Evolutionary conservation across 768 basidiomycete genomes (phyloP), one percentile per base, ranked within the genome.

Genomic region (Russula sp.): DNA sequence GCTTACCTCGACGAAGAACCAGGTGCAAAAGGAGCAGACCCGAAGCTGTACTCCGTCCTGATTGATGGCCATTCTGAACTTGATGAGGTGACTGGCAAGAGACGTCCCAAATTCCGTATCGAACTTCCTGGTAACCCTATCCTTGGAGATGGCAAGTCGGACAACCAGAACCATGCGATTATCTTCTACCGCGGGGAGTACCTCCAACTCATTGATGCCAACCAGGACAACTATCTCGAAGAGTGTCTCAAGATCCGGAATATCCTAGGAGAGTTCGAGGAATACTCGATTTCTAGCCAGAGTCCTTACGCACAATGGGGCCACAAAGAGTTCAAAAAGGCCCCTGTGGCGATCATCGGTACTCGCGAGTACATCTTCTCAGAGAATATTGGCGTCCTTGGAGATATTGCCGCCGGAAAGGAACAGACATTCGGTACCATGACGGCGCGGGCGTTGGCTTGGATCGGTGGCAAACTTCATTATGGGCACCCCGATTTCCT

Each of bases 281-380:
- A 98, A 71, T 96, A 90, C 72, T 83, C 84, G 10, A 80, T 91
- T 53, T 93, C 93, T 7, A 87, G 85, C 67, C 91, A 96, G 78
- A 93, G 89, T 70, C 97, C 97, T 10, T 99, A 99, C 72, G 91
- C 92, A 6, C 92, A 92, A 70, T 93, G 91, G 87, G 91, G 90
- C 20, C 91, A 94, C 75, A 90, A 95, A 74, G 93, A 97, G 71
- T 95, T 97, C 75, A 79, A 77, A 63, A 91, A 86, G 71, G 77
- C 88, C 29, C 97, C 96, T 20, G 93, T 99, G 60, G 97, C 97
- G 35, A 99, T 99, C 72, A 84, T 99, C 65, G 97, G 97, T 69
- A 97, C 97, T 6, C 87, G 97, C 73, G 97, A 99, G 77, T 99
- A 99, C 76, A 98, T 99, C 71, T 99, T 99, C 79, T 98, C 97